Evolutionary conservation across 2,329 filamentous ascomycete species (phyloP), one percentile per base, ranked within the genome.

Genomic region (Cryphonectria naterciae): DNA sequence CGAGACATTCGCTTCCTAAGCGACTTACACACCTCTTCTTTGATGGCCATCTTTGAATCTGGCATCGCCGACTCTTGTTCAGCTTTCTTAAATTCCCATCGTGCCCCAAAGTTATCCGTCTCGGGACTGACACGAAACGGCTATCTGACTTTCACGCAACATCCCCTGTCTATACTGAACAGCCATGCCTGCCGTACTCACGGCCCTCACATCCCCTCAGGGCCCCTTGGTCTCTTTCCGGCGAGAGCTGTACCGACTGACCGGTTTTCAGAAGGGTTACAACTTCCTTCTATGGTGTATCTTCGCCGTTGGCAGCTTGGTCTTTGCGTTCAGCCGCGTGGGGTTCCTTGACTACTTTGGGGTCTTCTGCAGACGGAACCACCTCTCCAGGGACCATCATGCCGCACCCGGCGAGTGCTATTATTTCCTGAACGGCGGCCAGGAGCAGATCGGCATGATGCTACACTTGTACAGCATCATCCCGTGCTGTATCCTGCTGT

Each of bases 241-340:
- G 74, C 74, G 78, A 39, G 81, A 79, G 65, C 63, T 86, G 25
- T 86, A 85, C 75, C 78, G 80, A 60, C 79, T 82, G 2, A 70
- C 89, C 37, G 88, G 88, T 65, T 91, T 91, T 79, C 77, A 79
- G 2, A 86, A 86, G 75, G 82, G 81, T 49, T 89, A 89, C 81
- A 90, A 88, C 77, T 88, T 90, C 74, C 73, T 80, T 52, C 80
- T 90, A 2, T 90, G 84, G 77, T 78, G 85, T 72, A 78, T 88
- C 65, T 83, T 86, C 66, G 79, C 76, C 54, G 84, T 85, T 3
- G 79, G 80, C 1, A 76, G 88, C 7, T 70, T 85, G 19, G 82
- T 80, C 19, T 88, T 90, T 75, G 75, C 78, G 5, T 79, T 89
- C 22, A 80, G 84, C 2, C 84, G 85, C 8, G 74, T 88, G 1